Evolutionary conservation across 768 basidiomycete species (phyloP).

Genomic region (Psilocybe cyanescens): DNA sequence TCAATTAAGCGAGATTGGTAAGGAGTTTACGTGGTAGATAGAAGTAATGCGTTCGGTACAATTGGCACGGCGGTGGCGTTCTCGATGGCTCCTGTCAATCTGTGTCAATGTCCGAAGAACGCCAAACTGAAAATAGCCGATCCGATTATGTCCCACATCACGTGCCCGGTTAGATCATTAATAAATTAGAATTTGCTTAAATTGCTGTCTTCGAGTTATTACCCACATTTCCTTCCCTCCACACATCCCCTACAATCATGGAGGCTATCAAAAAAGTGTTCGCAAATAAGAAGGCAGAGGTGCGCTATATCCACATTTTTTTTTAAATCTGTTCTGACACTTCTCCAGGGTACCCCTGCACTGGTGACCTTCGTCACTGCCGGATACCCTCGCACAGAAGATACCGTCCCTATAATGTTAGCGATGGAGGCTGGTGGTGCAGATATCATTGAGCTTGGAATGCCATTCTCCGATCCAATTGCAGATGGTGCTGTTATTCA

Average conservation of each 20-base stretch:
- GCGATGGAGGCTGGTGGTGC: constrained; percentile 94
- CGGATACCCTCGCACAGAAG: constrained; percentile 79
- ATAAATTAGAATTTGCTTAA: constrained; percentile 14
- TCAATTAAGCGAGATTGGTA: neutral
- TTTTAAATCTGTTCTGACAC: constrained; percentile 1
- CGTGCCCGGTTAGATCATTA: constrained; percentile 29
- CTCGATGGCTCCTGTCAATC: neutral
- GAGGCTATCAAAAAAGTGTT: constrained; percentile 75
- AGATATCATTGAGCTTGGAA: constrained; percentile 93
- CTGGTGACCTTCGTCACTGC: constrained; percentile 93
- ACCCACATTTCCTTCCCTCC: constrained; percentile 9
- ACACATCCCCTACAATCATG: constrained; percentile 44
- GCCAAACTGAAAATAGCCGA: neutral
- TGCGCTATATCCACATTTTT: constrained; percentile 18
- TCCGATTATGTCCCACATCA: constrained; percentile 20
- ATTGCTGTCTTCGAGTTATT: constrained; percentile 19
- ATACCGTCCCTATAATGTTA: constrained; percentile 87
- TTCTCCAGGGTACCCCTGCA: constrained; percentile 54
- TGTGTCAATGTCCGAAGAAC: neutral
- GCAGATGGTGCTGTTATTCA: constrained; percentile 96
- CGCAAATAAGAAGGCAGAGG: constrained; percentile 63
- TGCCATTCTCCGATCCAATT: constrained; percentile 96
- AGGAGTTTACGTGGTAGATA: neutral
- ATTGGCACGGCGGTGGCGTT: too few species aligned
- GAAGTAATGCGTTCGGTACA: too few species aligned